Conservation (phyloP, 768 basidiomycete genomes). For the Rhodotorula paludigena region DNA sequence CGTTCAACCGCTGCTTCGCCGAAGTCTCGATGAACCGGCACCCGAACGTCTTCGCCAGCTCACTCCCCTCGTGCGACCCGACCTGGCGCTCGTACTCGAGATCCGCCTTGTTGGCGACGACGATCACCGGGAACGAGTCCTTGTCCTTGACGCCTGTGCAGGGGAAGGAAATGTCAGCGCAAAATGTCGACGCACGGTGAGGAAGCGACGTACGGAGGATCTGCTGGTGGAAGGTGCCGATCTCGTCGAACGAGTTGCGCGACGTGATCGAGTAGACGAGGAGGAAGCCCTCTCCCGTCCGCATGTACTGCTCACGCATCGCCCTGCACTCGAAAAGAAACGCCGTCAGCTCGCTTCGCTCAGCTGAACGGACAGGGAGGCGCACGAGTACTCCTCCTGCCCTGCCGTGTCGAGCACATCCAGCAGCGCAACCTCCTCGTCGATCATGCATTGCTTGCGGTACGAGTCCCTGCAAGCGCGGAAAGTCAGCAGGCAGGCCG, state of each 20-base stretch:
- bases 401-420: constrained; percentile 56
- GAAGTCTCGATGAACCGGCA: constrained; percentile 52
- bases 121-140: constrained; percentile 51
- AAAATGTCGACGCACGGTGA: fast-evolving
- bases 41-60: constrained; percentile 67
- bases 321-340: constrained; percentile 55
- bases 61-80: constrained; percentile 93
- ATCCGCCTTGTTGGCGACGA: constrained; percentile 53
- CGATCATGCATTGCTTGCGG: constrained; percentile 59
- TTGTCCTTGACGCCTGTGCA: constrained; percentile 49
- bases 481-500: neutral
- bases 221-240: constrained; percentile 51
- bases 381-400: constrained; percentile 89
- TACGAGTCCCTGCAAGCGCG: constrained; percentile 68
- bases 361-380: constrained; percentile 32
- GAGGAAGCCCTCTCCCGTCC: constrained; percentile 60
- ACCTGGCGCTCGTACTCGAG: constrained; percentile 49
- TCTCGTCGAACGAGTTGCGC: constrained; percentile 52
- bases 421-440: constrained; percentile 52
- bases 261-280: constrained; percentile 54
- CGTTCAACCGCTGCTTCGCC: constrained; percentile 52
- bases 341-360: neutral
- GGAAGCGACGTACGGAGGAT: constrained; percentile 46
- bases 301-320: constrained; percentile 99
- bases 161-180: neutral